These are phyloP conservation scores for Suillus discolor DNA, from an alignment of 768 basidiomycete genomes.

Conservation along the genomic window DNA sequence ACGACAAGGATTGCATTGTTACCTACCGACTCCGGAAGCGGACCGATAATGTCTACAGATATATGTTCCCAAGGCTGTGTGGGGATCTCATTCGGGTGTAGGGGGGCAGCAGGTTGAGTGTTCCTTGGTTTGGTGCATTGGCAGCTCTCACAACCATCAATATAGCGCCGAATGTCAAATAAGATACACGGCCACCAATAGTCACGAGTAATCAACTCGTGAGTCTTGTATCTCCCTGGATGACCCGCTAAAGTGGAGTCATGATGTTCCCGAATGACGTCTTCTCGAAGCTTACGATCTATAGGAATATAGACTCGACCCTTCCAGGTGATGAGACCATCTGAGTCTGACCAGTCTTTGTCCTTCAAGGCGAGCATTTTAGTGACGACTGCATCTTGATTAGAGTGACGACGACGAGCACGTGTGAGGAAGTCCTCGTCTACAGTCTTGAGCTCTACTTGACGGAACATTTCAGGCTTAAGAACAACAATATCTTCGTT, in stretches of 20 bases:
- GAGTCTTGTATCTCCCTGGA: conserved; percentile 1
- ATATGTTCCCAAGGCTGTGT: conserved; percentile 29
- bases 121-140: neutral
- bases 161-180: conserved; percentile 12
- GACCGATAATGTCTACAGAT: conserved; percentile 35
- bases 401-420: neutral
- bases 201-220: conserved; percentile 18
- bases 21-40: conserved; percentile 33
- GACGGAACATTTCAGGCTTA: conserved; percentile 14
- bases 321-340: too few relatives aligned
- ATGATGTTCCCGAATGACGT: neutral
- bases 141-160: conserved; percentile 16
- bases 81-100: conserved; percentile 32
- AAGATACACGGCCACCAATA: conserved; percentile 22
- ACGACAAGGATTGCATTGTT: conserved; percentile 38
- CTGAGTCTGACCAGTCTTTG: neutral
- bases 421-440: neutral
- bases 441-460: neutral
- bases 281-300: neutral
- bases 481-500: conserved; percentile 22
- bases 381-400: neutral
- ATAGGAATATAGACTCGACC: conserved; percentile 25
- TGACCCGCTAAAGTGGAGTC: neutral
- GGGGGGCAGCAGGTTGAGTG: conserved; percentile 27
- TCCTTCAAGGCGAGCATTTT: neutral